These are phyloP conservation scores for Fusarium coicis DNA, from an alignment of 2,329 filamentous ascomycete genomes.

Conservation along the genomic window DNA sequence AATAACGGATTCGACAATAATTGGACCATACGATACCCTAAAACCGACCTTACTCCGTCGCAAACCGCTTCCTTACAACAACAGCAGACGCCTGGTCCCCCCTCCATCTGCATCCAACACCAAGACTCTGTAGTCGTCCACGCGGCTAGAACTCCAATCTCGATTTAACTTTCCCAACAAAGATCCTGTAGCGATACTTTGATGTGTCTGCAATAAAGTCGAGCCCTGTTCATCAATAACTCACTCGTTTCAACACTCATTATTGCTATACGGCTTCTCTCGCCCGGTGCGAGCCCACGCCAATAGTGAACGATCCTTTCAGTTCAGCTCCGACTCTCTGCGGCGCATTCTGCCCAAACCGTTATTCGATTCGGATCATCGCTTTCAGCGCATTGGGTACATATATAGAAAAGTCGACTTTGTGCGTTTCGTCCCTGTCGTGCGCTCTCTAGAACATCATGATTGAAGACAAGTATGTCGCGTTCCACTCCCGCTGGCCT, in stretches of 20 bases:
- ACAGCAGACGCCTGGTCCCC: not conserved
- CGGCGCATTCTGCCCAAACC: conserved; percentile 18
- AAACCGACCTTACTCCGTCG: conserved; percentile 27
- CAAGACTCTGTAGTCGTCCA: conserved; percentile 10
- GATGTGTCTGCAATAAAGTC: conserved; percentile 39
- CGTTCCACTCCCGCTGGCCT: conserved; percentile 4
- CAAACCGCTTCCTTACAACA: conserved; percentile 17
- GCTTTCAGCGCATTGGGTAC: conserved; percentile 23
- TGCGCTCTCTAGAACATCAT: conserved; percentile 42
- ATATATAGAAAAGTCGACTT: not conserved
- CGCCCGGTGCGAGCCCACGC: conserved; percentile 42
- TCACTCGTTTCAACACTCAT: conserved; percentile 24
- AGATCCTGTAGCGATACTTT: conserved; percentile 16
- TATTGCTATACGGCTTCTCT: conserved; percentile 29
- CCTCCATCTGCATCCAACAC: conserved; percentile 7
- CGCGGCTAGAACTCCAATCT: conserved; percentile 7
- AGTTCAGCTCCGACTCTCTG: not conserved
- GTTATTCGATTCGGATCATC: not conserved
- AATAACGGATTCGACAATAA: conserved; percentile 24
- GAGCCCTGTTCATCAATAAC: not conserved
- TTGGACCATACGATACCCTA: conserved; percentile 25
- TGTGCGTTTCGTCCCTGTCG: conserved; percentile 32
- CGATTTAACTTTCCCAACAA: not conserved
- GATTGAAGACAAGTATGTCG: conserved; percentile 54
- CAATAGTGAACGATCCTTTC: conserved; percentile 23